Percentiles rank a stretch among this genome's conserved stretches.
Evolutionary conservation across 148 eudicot genomes (phyloP).

Genomic region (Rhododendron ferrugineum): DNA sequence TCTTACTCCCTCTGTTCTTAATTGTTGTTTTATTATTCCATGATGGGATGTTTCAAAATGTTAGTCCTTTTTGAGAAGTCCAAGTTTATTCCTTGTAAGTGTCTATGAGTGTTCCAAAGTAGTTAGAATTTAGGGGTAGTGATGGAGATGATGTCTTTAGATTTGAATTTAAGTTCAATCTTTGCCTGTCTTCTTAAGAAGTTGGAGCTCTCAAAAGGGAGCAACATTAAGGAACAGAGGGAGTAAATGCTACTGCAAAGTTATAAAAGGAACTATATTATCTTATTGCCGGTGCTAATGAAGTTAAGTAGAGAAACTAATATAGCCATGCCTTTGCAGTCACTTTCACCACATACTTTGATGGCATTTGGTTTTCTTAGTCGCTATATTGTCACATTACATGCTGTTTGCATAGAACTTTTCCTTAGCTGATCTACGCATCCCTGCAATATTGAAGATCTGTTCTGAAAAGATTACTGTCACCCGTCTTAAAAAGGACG

Average conservation of each 20-base stretch:
- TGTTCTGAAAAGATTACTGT: slow-evolving; percentile 72
- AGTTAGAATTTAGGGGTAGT: background rate
- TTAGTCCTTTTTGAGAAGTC: background rate
- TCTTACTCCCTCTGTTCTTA: background rate
- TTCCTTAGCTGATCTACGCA: slow-evolving; percentile 73
- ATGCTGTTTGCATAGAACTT: background rate
- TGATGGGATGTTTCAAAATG: background rate
- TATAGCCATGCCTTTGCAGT: background rate
- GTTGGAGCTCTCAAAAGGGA: background rate
- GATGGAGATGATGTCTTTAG: background rate
- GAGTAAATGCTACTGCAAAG: background rate
- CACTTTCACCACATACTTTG: background rate
- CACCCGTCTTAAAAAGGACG: slow-evolving; percentile 61
- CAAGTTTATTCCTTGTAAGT: background rate
- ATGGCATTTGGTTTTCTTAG: background rate
- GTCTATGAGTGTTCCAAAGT: background rate
- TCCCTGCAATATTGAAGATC: slow-evolving; percentile 86
- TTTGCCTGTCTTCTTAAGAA: background rate
- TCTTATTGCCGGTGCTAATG: background rate
- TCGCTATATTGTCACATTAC: background rate
- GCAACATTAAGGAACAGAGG: background rate
- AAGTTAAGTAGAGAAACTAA: background rate
- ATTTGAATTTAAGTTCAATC: background rate
- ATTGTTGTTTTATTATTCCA: background rate
- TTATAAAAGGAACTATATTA: background rate